These are phyloP conservation scores for apple (Malus domestica) DNA, from an alignment of 306 rosid genomes.

Conservation along the genomic window DNA sequence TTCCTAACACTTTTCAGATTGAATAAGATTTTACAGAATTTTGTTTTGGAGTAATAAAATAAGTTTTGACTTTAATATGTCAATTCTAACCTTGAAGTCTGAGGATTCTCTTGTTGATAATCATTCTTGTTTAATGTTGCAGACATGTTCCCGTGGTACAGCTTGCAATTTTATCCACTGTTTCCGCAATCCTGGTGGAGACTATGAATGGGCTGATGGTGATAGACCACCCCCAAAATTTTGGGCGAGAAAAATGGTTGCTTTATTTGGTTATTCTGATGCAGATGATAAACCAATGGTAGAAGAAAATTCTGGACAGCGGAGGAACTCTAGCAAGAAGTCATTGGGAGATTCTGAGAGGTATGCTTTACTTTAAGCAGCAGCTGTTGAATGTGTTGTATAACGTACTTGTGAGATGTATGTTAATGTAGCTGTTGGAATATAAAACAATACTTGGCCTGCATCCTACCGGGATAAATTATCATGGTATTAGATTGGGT, in stretches of 20 bases:
- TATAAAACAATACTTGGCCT: background rate
- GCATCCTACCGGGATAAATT: background rate
- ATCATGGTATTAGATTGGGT: background rate
- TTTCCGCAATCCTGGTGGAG: conserved; percentile 89
- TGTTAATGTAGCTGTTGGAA: background rate
- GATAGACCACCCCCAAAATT: conserved; percentile 79
- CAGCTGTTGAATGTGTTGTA: background rate
- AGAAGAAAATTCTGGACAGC: conserved; percentile 20
- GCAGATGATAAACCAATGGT: conserved; percentile 7
- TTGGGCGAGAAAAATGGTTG: conserved; percentile 72
- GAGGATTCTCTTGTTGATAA: background rate
- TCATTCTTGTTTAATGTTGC: conserved; percentile 22
- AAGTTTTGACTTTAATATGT: background rate
- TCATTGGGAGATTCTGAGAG: conserved; percentile 39
- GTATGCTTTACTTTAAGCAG: conserved; percentile 24
- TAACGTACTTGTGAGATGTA: background rate
- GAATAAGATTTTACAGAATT: conserved; percentile 4
- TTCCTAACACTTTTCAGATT: conserved; percentile 11
- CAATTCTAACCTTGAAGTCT: background rate
- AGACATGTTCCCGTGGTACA: conserved; percentile 88
- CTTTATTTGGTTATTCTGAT: conserved; percentile 71
- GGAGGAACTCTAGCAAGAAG: conserved; percentile 28
- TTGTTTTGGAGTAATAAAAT: conserved; percentile 3
- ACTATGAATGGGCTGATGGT: conserved; percentile 92
- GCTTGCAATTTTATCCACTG: conserved; percentile 96